phyloP scores from a whole-genome alignment of 177 flowering plant species.

The Vitis hybrid region DNA sequence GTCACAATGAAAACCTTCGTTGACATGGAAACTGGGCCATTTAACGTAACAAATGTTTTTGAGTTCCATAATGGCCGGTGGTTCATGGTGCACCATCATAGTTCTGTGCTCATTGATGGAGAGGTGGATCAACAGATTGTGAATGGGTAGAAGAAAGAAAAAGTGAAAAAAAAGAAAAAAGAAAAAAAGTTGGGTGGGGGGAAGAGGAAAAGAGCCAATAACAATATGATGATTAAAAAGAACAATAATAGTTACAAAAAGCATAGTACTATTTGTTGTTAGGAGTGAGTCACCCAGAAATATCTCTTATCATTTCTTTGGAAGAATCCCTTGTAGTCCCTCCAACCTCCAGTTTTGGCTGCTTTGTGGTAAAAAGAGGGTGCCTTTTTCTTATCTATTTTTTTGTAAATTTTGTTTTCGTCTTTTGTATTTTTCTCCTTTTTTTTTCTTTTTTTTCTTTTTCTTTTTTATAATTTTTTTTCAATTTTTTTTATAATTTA shows the following conservation, averaged over 20 bases:
- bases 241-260: constrained; percentile 14
- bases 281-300: constrained; percentile 10
- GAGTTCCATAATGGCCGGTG: constrained; percentile 84
- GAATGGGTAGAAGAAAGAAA: constrained; percentile 26
- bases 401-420: too few relatives aligned
- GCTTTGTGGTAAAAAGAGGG: neutral
- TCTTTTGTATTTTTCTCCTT: too few relatives aligned
- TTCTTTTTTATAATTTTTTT: too few relatives aligned
- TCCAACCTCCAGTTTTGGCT: constrained; percentile 25
- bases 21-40: constrained; percentile 57
- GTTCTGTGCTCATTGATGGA: constrained; percentile 51
- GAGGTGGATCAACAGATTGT: constrained; percentile 45
- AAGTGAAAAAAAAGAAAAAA: neutral
- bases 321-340: constrained; percentile 7
- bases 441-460: too few relatives aligned
- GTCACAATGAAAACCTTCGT: constrained; percentile 81
- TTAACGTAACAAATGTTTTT: constrained; percentile 68
- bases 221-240: constrained; percentile 1
- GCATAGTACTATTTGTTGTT: constrained; percentile 13
- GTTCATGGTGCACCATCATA: constrained; percentile 96
- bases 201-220: constrained; percentile 10
- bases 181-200: too few relatives aligned
- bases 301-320: constrained; percentile 6
- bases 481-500: too few relatives aligned
- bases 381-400: neutral